These are phyloP conservation scores for Fusarium nisikadoi DNA, from an alignment of 2,329 filamentous ascomycete species.

Conservation along the genomic window DNA sequence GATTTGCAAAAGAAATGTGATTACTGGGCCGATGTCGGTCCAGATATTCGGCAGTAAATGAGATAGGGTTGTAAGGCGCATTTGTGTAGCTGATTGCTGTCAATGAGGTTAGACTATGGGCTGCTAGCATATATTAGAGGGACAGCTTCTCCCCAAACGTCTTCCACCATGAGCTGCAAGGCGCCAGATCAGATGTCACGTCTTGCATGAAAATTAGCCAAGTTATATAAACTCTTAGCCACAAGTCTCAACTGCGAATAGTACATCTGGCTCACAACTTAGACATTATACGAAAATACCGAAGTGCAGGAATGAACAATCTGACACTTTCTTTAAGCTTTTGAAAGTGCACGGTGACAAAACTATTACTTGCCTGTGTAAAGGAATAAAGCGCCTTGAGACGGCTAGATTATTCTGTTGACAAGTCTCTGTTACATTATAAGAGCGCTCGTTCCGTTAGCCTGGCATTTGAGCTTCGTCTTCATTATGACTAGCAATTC, in stretches of 20 bases:
- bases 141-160: too few relatives aligned
- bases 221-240: background rate
- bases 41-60: conserved; percentile 26
- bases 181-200: background rate
- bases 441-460: background rate
- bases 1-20: conserved; percentile 43
- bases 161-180: too few relatives aligned
- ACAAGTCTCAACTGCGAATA: background rate
- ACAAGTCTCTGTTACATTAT: background rate
- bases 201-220: fast-evolving
- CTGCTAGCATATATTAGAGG: too few relatives aligned
- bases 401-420: background rate
- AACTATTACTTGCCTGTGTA: fast-evolving
- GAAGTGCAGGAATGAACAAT: background rate
- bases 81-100: too few relatives aligned
- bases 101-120: too few relatives aligned
- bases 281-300: background rate
- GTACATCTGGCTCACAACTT: too few relatives aligned
- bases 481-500: background rate
- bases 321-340: background rate
- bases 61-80: background rate
- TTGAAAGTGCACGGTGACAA: too few relatives aligned
- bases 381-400: fast-evolving
- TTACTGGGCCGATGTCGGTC: conserved; percentile 33
- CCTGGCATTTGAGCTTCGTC: background rate